These are phyloP conservation scores for Thielaviopsis populi DNA, from an alignment of 2,329 filamentous ascomycete species.

Conservation along the genomic window DNA sequence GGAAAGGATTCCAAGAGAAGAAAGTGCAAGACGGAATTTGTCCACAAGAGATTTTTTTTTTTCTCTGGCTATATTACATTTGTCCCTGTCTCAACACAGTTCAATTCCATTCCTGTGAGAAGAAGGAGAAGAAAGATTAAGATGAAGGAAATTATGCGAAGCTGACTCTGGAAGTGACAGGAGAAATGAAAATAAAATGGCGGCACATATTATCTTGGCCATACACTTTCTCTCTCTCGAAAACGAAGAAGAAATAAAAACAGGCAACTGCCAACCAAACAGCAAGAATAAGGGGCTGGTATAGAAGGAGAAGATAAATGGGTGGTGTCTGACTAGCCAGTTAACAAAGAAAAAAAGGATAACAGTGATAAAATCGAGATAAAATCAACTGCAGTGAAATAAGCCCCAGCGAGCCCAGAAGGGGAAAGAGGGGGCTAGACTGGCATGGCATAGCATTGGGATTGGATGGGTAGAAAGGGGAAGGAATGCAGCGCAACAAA, in stretches of 20 bases:
- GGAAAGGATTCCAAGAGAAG: not conserved
- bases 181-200: not conserved
- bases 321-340: not conserved
- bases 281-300: not conserved
- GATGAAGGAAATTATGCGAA: conserved; percentile 1
- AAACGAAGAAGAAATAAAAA: not conserved
- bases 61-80: not conserved
- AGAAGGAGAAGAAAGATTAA: not conserved
- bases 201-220: not conserved
- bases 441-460: not conserved
- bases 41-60: not conserved
- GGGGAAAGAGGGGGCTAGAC: not conserved
- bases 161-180: not conserved
- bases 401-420: too few species aligned
- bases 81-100: not conserved
- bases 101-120: not conserved
- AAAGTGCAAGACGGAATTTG: not conserved
- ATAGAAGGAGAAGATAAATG: not conserved
- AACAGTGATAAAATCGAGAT: not conserved
- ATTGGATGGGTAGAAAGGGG: not conserved
- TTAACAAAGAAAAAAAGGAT: not conserved
- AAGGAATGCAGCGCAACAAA: conserved; percentile 5
- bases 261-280: not conserved
- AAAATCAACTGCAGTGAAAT: not conserved
- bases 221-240: not conserved